phyloP scores from a whole-genome alignment of 1,284 basidiomycete genomes.

The Malassezia globosa region DNA sequence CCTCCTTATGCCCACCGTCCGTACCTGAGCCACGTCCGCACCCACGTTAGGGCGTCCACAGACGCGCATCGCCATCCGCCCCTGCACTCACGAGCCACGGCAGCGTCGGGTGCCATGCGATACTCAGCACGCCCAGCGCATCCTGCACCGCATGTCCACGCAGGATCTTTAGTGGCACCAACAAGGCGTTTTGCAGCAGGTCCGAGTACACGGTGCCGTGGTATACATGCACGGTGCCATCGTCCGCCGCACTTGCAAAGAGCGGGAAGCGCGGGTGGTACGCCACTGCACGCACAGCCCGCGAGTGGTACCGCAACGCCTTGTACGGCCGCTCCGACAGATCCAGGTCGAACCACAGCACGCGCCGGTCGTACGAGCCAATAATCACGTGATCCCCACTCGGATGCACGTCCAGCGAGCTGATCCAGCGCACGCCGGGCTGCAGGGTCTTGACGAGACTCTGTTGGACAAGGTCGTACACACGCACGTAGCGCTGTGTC shows the following conservation, averaged over 20 bases:
- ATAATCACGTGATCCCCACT: conserved; percentile 76
- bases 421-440: conserved; percentile 93
- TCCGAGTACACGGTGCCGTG: conserved; percentile 82
- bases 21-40: too few species aligned
- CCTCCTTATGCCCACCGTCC: too few species aligned
- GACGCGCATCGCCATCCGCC: conserved; percentile 74
- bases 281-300: conserved; percentile 76
- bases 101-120: conserved; percentile 75
- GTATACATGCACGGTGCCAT: conserved; percentile 93
- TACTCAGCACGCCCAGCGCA: conserved; percentile 77
- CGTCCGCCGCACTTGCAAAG: conserved; percentile 89
- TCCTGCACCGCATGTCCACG: conserved; percentile 74
- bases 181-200: conserved; percentile 77
- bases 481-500: conserved; percentile 88
- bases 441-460: conserved; percentile 80
- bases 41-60: conserved; percentile 56
- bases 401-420: conserved; percentile 87
- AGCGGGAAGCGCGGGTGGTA: conserved; percentile 76
- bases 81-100: conserved; percentile 90
- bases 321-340: conserved; percentile 92
- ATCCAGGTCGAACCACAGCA: conserved; percentile 98
- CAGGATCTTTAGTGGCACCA: conserved; percentile 93
- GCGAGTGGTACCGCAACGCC: conserved; percentile 84
- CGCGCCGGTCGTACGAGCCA: conserved; percentile 89
- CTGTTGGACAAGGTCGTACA: conserved; percentile 91